phyloP scores from a whole-genome alignment of 2,329 filamentous ascomycete species.

The Paecilomyces dactylethromorphus region DNA sequence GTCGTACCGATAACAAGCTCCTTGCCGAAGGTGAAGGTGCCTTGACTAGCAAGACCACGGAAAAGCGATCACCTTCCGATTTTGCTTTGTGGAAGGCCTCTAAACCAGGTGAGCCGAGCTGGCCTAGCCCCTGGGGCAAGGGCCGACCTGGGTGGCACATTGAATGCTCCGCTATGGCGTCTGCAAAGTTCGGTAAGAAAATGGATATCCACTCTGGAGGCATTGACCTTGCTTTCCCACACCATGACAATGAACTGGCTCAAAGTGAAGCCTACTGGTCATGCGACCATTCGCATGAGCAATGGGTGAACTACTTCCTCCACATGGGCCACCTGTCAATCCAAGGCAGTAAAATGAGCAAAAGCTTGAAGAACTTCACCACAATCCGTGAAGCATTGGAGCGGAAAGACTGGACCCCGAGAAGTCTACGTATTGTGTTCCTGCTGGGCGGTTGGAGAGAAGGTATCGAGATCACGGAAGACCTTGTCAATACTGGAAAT shows the following conservation, averaged over 20 bases:
- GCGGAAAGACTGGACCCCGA: conserved; percentile 64
- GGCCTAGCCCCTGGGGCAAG: conserved; percentile 80
- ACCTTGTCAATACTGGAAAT: conserved; percentile 66
- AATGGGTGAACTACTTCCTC: conserved; percentile 93
- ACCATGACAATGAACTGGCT: conserved; percentile 88
- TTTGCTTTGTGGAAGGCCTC: conserved; percentile 93
- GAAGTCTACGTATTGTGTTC: conserved; percentile 79
- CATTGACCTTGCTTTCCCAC: conserved; percentile 83
- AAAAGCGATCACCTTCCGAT: conserved; percentile 72
- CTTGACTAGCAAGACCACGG: conserved; percentile 51
- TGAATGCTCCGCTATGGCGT: conserved; percentile 94
- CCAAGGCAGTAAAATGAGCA: conserved; percentile 90
- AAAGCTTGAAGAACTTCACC: conserved; percentile 91
- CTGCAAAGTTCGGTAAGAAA: conserved; percentile 71
- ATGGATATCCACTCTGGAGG: conserved; percentile 94
- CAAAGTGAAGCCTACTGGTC: conserved; percentile 82
- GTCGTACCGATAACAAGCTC: conserved; percentile 72
- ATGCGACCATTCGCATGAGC: conserved; percentile 40
- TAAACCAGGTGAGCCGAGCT: conserved; percentile 85
- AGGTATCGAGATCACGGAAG: conserved; percentile 81
- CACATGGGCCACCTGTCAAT: conserved; percentile 94
- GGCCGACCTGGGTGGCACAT: conserved; percentile 95
- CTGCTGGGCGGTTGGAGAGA: conserved; percentile 85
- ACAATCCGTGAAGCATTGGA: conserved; percentile 79
- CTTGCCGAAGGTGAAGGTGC: conserved; percentile 88